Base-by-base conservation (phyloP, 345 rosid species). In the Trapa bicornis region DNA sequence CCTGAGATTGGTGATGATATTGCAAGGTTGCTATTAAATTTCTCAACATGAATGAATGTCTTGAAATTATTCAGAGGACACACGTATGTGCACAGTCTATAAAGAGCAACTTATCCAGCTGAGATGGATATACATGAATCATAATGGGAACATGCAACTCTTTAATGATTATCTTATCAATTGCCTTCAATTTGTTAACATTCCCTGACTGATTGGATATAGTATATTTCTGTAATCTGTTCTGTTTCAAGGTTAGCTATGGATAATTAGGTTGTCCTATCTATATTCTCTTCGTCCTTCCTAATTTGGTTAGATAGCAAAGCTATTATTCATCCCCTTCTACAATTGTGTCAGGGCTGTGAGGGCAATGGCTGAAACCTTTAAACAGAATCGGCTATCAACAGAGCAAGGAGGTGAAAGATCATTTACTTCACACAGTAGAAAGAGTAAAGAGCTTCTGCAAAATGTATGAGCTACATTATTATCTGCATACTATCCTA, bases 1-100 rank as follows among this genome's bases (percentile, higher is more conserved):
- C 97, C 97, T 3, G 96, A 91, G 83, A 91, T 94, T 77, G 92
- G 99, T 41, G 99, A 94, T 83, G 96, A 94, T 78, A 91, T 94
- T 47, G 99, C 89, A 72, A 94, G 99, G 99, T 94, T 80, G 80
- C 29, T 4, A 42, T n/a, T 22, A 10, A 62, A 61, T 35, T 45
- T 43, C 41, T 43, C 47, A 43, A 53, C 56, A 47, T 50, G 47
- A 29, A 33, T 14, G 32, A 36, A 56, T 56, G 12, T 15, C 22
- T 50, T 16, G 5, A 50, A 37, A 1, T 16, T 45, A 39, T 33
- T 54, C 17, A n/a, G 29, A 54, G 11, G 56, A 50, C 22, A 14
- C 56, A 15, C 17, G 15, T 14, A 50, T 50, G 22, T 50, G 56
- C 56, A 50, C n/a, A 15, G 6, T 15, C 60, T n/a, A 54, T 1